These are phyloP conservation scores for Geranium incanum DNA, from an alignment of 441 rosid genomes.

Conservation along the genomic window DNA sequence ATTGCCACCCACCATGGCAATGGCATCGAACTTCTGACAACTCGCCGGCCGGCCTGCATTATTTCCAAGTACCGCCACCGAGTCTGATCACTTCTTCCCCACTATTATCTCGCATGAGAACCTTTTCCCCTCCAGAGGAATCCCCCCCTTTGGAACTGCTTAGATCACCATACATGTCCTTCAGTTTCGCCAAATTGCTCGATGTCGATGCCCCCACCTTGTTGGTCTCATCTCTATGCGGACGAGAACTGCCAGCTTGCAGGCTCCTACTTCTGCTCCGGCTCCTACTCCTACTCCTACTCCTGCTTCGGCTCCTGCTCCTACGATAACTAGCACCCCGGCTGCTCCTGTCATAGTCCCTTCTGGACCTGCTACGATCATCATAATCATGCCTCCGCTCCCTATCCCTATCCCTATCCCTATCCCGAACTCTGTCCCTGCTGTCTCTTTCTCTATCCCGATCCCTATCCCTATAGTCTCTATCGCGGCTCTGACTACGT, in stretches of 20 bases:
- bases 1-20: too few relatives aligned
- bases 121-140: slow-evolving; percentile 35
- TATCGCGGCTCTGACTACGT: slow-evolving; percentile 59
- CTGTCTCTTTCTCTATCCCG: slow-evolving; percentile 25
- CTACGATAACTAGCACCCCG: slow-evolving; percentile 34
- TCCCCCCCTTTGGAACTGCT: slow-evolving; percentile 48
- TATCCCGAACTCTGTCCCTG: slow-evolving; percentile 18
- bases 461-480: slow-evolving; percentile 28
- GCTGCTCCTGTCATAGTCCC: slow-evolving; percentile 35
- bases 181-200: slow-evolving; percentile 83
- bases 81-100: slow-evolving; percentile 90
- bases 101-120: slow-evolving; percentile 43
- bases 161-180: slow-evolving; percentile 73
- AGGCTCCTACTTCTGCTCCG: slow-evolving; percentile 59
- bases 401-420: slow-evolving; percentile 33
- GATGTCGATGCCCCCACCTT: slow-evolving; percentile 37
- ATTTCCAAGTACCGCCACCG: slow-evolving; percentile 83
- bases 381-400: slow-evolving; percentile 49
- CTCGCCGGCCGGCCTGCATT: not conserved
- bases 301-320: slow-evolving; percentile 52
- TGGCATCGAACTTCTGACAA: too few relatives aligned
- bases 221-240: slow-evolving; percentile 43
- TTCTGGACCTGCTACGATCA: slow-evolving; percentile 46
- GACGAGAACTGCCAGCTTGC: slow-evolving; percentile 40
- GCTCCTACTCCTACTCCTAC: slow-evolving; percentile 60